Conservation (phyloP, 2,329 filamentous ascomycete genomes). For the Fusarium sp. region DNA sequence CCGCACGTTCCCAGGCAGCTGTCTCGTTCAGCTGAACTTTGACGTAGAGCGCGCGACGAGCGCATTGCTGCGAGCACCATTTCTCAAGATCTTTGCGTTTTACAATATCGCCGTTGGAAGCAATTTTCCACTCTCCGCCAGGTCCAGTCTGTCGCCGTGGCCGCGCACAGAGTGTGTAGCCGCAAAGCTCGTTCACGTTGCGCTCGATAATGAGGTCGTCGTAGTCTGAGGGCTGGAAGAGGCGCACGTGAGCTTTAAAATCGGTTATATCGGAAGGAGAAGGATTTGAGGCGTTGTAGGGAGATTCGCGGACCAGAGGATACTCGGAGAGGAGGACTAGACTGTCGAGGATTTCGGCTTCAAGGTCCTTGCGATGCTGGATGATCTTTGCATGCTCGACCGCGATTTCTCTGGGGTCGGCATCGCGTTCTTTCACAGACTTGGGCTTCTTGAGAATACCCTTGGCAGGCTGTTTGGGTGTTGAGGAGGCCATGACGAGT, state of each 20-base stretch:
- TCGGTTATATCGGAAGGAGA: conserved; percentile 66
- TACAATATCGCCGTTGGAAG: conserved; percentile 69
- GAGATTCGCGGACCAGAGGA: conserved; percentile 51
- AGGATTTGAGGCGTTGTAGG: conserved; percentile 56
- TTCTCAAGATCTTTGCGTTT: conserved; percentile 77
- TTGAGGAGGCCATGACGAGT: conserved; percentile 41
- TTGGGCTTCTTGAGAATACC: conserved; percentile 68
- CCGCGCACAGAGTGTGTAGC: conserved; percentile 80
- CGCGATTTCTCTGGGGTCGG: conserved; percentile 68
- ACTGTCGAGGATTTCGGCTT: conserved; percentile 75
- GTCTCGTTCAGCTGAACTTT: conserved; percentile 88
- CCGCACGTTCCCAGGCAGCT: conserved; percentile 83
- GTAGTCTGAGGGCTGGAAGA: conserved; percentile 89
- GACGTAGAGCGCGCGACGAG: conserved; percentile 81
- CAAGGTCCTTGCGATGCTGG: conserved; percentile 81
- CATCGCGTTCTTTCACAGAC: conserved; percentile 41
- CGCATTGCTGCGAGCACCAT: conserved; percentile 87
- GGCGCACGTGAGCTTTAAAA: conserved; percentile 72
- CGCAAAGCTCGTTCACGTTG: conserved; percentile 83
- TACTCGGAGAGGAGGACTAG: conserved; percentile 76
- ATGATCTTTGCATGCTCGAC: conserved; percentile 84
- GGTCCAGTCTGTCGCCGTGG: conserved; percentile 65
- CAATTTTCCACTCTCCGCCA: conserved; percentile 73
- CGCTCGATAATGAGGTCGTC: conserved; percentile 89
- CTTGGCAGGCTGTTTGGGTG: conserved; percentile 54